phyloP scores from a whole-genome alignment of 169 alveolate genomes.

The Eimeria acervulina region DNA sequence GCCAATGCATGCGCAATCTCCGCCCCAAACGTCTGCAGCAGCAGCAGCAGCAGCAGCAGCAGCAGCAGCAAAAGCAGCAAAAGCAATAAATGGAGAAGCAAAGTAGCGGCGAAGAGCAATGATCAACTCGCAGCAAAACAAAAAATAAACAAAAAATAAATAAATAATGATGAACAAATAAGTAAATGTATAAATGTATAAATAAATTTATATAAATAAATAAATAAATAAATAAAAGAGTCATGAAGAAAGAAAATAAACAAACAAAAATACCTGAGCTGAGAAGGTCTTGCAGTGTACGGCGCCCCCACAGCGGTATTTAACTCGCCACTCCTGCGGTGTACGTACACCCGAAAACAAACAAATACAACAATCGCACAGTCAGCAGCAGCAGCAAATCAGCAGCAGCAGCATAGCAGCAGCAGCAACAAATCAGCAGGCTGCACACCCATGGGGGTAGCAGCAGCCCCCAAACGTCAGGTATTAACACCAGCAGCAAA shows the following conservation, averaged over 20 bases:
- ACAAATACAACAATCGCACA: not conserved
- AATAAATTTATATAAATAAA: too few species aligned
- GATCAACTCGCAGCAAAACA: too few species aligned
- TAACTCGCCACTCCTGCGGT: conserved; percentile 34
- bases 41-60: conserved; percentile 39
- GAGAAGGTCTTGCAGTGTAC: conserved; percentile 9
- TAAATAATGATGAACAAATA: too few species aligned
- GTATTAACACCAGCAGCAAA: not conserved
- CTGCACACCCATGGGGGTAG: not conserved
- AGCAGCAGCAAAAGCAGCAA: not conserved
- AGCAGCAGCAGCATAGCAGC: too few species aligned
- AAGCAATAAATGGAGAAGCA: not conserved
- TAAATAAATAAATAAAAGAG: too few species aligned
- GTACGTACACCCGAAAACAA: not conserved
- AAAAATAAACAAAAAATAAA: too few species aligned
- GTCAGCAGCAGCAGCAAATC: not conserved
- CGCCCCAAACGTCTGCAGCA: conserved; percentile 19
- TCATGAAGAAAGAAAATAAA: not conserved
- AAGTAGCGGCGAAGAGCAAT: too few species aligned
- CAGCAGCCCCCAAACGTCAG: not conserved
- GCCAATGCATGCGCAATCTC: conserved; percentile 45
- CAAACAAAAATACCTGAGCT: not conserved
- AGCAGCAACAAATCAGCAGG: too few species aligned
- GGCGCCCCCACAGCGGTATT: conserved; percentile 40
- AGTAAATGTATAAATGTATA: too few species aligned